These are phyloP conservation scores for Aspergillus luchuensis DNA, from an alignment of 2,329 filamentous ascomycete species.

Conservation along the genomic window DNA sequence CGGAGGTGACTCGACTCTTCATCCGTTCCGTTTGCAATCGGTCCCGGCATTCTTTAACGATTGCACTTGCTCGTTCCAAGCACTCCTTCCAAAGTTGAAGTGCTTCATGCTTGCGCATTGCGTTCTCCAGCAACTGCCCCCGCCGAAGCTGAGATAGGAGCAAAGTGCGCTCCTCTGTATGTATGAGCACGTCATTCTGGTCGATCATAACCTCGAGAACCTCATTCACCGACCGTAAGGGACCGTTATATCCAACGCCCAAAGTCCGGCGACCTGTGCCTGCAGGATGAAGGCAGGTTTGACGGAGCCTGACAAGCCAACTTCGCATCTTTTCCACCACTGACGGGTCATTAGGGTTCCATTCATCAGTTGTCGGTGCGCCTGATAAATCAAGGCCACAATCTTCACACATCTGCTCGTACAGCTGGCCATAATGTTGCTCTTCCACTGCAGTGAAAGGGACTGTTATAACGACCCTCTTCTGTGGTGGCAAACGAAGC, in stretches of 20 bases:
- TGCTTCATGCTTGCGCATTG: slow-evolving; percentile 66
- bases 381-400: slow-evolving; percentile 69
- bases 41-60: slow-evolving; percentile 64
- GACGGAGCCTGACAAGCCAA: slow-evolving; percentile 76
- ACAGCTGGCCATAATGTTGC: slow-evolving; percentile 78
- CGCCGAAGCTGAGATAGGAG: slow-evolving; percentile 65
- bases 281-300: slow-evolving; percentile 82
- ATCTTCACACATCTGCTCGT: slow-evolving; percentile 71
- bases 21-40: slow-evolving; percentile 57
- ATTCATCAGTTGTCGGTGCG: slow-evolving; percentile 61
- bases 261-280: slow-evolving; percentile 65
- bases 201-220: slow-evolving; percentile 92
- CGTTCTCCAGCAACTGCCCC: slow-evolving; percentile 79
- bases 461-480: slow-evolving; percentile 81
- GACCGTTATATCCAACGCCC: slow-evolving; percentile 60
- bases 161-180: slow-evolving; percentile 68
- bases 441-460: slow-evolving; percentile 90
- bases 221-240: slow-evolving; percentile 79
- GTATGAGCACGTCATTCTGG: slow-evolving; percentile 69
- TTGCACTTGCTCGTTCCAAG: slow-evolving; percentile 49
- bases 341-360: slow-evolving; percentile 62
- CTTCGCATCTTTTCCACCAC: slow-evolving; percentile 72
- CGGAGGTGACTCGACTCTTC: slow-evolving; percentile 28
- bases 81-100: slow-evolving; percentile 69
- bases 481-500: slow-evolving; percentile 76